Evolutionary conservation across 345 rosid species (phyloP).

Genomic region (Populus nigra): DNA sequence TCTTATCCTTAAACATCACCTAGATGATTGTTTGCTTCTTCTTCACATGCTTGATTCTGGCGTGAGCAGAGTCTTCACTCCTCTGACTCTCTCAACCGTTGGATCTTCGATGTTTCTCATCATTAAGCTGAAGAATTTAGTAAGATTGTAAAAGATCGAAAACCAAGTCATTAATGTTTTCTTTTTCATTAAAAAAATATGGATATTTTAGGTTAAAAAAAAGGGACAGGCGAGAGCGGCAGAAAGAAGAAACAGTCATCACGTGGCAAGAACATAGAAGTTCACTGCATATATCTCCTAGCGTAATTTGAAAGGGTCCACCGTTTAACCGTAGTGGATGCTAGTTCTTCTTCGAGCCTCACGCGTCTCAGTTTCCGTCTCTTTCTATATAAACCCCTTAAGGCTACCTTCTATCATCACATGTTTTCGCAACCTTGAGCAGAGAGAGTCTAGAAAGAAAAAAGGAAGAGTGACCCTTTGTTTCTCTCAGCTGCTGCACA

Average conservation of each 20-base stretch:
- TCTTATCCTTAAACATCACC: too few species aligned
- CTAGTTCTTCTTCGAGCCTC: background rate
- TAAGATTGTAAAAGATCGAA: too few species aligned
- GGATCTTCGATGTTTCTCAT: background rate
- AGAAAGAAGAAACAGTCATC: background rate
- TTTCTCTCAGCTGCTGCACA: constrained; percentile 5
- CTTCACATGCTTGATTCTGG: background rate
- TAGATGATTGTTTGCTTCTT: background rate
- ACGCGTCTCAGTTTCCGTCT: background rate
- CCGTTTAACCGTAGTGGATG: constrained; percentile 5
- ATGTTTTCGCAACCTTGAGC: background rate
- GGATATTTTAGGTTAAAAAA: too few species aligned
- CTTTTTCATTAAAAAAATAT: background rate
- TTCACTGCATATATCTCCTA: background rate
- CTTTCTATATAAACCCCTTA: constrained; percentile 9
- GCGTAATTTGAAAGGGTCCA: constrained; percentile 7
- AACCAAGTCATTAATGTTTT: background rate
- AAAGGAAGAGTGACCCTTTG: background rate
- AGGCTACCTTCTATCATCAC: background rate
- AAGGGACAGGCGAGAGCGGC: background rate
- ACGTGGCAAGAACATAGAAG: background rate
- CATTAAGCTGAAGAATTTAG: background rate
- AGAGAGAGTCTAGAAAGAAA: background rate
- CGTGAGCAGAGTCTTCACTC: background rate
- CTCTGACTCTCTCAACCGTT: background rate